Base-by-base conservation (phyloP, 192 early-diverging fungal species). In the Gorgonomyces haynaldii region DNA sequence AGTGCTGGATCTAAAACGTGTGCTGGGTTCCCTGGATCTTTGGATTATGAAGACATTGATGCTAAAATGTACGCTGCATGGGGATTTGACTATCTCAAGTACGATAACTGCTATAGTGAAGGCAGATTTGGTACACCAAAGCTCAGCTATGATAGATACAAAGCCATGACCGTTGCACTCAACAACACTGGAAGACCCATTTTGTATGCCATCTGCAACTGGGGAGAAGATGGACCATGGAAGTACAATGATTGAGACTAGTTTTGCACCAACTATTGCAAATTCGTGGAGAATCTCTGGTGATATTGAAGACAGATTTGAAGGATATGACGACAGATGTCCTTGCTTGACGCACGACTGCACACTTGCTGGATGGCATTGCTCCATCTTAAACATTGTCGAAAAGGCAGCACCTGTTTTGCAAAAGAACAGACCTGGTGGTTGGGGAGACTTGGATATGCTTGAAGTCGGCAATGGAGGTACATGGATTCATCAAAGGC, bases 21-120 rank as follows among this genome's bases (percentile, higher is more conserved):
- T 53, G 64, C 62, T 27, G 58, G 59, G 0, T 54, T 62, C 36
- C 66, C 64, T 5, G 79, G 76, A 4, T 67, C 61, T 0, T 57
- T 68, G 23, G 49, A 61, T 20, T 57, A 64, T 38, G 76, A 74
- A 41, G 35, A 54, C 0, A 27, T 49, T 21, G 79, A 81, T 51
- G 69, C 74, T 7, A 37, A 40, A 15, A 57, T 46, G 22, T 79
- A 64, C 56, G 69, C 73, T 7, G 23, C 29, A 3, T 79, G 76
- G 79, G 71, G 54, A 17, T 57, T 81, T 17, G 79, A 81, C 53
- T 79, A 66, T 56, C 50, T 78, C 7, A 81, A 81, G 44, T 63
- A 75, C 36, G 79, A 81, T 37, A 79, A 76, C 31, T 81, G 78
- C 49, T 56, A 61, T 34, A 52, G 64, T 30, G 39, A 74, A 50